Evolutionary conservation across 2,329 filamentous ascomycete genomes (phyloP), one percentile per base, ranked within the genome.

Genomic region (Alternaria atra): DNA sequence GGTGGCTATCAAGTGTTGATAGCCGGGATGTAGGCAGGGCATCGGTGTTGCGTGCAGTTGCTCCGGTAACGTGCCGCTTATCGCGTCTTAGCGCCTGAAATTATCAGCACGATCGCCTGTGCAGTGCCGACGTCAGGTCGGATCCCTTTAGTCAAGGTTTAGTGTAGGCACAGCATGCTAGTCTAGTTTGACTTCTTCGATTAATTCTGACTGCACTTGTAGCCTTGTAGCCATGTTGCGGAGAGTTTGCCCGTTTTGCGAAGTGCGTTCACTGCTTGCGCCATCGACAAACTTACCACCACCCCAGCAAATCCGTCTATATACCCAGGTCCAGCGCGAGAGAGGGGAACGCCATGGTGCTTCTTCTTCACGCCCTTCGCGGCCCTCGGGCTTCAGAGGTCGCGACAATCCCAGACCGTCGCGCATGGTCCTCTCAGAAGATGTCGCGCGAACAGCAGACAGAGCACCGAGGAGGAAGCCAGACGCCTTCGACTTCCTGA

Each of bases 361-460:
- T 29, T 43, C 40, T 4, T 34, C 53, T 23, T 17, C 39, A 32
- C 39, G 47, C 5, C 32, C 58, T 15, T 10, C 47, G 13, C n/a
- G 47, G 23, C 53, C 58, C 32, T 29, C 50, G 39, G 53, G 60
- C 48, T 43, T 58, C 62, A 37, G 60, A 50, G 48, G 58, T 7
- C 58, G 55, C n/a, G 64, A 42, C 35, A 65, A 20, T 25, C 56
- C 58, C 48, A 60, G 59, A 32, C 84, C 84, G 1, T 82, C 84
- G 17, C 69, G 73, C 47, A 86, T 86, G 83, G 75, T 79, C 6
- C 78, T 87, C 20, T 85, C 85, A 10, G 77, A 79, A 34, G 67
- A 67, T 0, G 76, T 78, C 47, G 68, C 64, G 17, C 68, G 64
- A n/a, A 57, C 70, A 15, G 60, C 68, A 35, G 69, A 73, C 25